Evolutionary conservation across 352 stramenopile species (phyloP), one percentile per base, ranked within the genome.

Genomic region (Pythium periplocum): DNA sequence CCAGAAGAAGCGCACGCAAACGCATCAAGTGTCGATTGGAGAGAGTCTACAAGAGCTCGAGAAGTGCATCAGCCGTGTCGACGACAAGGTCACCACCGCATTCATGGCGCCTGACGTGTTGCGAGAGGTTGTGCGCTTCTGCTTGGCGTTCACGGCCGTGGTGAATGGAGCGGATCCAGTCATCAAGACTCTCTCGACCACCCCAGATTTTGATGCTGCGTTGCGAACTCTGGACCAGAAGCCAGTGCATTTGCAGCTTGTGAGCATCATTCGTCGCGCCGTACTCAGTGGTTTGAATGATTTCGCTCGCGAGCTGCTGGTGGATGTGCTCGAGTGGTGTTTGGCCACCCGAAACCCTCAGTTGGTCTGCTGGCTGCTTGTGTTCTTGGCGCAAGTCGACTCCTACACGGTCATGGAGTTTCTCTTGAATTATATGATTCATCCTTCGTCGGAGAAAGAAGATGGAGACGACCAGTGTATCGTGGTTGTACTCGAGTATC

Each of bases 1-100:
- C 3, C 73, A 82, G 37, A 90, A 88, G 63, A 88, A 88, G 54
- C 52, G 77, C 78, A 68, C 38, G 38, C 7, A 12, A 8, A 42
- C 50, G 11, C 36, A 52, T 46, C 11, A 2, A n/a, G 4, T 42
- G 9, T 53, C 12, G 48, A 26, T 53, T 10, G 33, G 17, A 12
- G 66, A 69, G 10, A 72, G 59, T 37, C 41, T 69, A 8, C 50
- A 53, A 11, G 71, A 86, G 34, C 49, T 88, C 26, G 52, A 69
- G 10, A 56, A 62, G 35, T 67, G 65, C 17, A 57, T 90, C 33
- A 12, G 61, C 30, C 48, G 63, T 32, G 40, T 90, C 40, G 65
- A 81, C 6, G 49, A 64, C 35, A 71, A 68, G 12, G 64, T 84
- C 17, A 61, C 55, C 30, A 46, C 60, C 5, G 71, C 78, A 38